Conservation (phyloP, 495 filamentous ascomycete species). For the Immersiella caudata region DNA sequence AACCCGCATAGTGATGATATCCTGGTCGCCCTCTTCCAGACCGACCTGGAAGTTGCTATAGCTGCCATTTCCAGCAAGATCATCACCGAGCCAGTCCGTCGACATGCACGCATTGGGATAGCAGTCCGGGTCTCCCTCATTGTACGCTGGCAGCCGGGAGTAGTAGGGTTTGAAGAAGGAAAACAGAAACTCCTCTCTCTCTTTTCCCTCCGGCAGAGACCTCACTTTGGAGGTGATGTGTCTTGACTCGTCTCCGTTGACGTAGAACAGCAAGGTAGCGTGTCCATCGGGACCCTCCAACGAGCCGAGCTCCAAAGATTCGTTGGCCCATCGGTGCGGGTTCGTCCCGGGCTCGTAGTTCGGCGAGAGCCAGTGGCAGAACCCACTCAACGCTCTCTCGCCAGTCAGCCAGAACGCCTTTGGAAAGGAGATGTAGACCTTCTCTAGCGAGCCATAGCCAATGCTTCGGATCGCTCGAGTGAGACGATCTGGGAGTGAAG, state of each 20-base stretch:
- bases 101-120: slow-evolving; percentile 63
- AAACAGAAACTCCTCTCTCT: slow-evolving; percentile 48
- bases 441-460: slow-evolving; percentile 87
- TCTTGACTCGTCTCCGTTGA: slow-evolving; percentile 66
- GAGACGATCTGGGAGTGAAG: slow-evolving; percentile 67
- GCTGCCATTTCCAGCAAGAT: slow-evolving; percentile 83
- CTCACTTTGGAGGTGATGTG: slow-evolving; percentile 48
- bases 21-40: slow-evolving; percentile 66
- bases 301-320: slow-evolving; percentile 75
- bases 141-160: slow-evolving; percentile 71
- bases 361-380: slow-evolving; percentile 72
- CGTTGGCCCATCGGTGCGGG: slow-evolving; percentile 72
- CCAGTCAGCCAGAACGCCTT: slow-evolving; percentile 58
- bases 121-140: slow-evolving; percentile 55
- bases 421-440: slow-evolving; percentile 89
- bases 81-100: slow-evolving; percentile 82
- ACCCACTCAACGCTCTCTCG: slow-evolving; percentile 50
- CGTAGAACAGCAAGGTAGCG: slow-evolving; percentile 92
- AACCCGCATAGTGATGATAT: slow-evolving; percentile 72
- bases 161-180: slow-evolving; percentile 76
- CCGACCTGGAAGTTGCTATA: slow-evolving; percentile 90
- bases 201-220: slow-evolving; percentile 41
- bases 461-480: slow-evolving; percentile 72
- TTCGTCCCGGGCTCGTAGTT: slow-evolving; percentile 62
- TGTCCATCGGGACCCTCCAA: slow-evolving; percentile 64